Conservation (phyloP, 371 early-diverging fungal genomes). For the Mortierella sp. region DNA sequence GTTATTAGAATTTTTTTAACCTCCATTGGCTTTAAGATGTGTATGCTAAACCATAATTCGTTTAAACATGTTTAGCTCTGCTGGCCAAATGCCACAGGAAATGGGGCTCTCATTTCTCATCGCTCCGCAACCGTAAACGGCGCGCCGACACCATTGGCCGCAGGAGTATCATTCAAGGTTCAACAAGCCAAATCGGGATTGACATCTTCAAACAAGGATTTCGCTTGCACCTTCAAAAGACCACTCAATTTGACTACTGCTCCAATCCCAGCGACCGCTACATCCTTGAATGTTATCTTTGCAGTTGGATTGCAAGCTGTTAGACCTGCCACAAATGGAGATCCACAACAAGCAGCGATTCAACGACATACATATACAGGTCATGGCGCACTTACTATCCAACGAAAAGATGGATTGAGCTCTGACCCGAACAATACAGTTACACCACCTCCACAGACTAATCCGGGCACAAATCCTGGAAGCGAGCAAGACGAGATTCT, state of each 20-base stretch:
- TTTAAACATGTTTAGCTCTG: constrained; percentile 19
- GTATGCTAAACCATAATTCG: background rate
- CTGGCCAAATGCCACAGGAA: constrained; percentile 29
- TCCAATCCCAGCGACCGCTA: constrained; percentile 25
- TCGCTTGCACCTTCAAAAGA: constrained; percentile 40
- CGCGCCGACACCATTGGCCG: background rate
- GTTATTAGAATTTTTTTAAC: background rate
- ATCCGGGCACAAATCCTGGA: too few species aligned
- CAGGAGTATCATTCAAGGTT: constrained; percentile 22
- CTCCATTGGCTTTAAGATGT: too few species aligned
- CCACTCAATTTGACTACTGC: constrained; percentile 21
- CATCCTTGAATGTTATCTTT: constrained; percentile 24
- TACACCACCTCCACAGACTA: background rate
- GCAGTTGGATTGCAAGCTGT: constrained; percentile 23
- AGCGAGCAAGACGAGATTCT: background rate
- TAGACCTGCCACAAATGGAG: background rate
- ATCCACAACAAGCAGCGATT: constrained; percentile 33
- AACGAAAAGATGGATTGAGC: constrained; percentile 24
- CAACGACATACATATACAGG: constrained; percentile 26
- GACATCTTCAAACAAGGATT: constrained; percentile 1
- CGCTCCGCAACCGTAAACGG: constrained; percentile 28
- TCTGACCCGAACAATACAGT: background rate
- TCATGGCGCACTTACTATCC: constrained; percentile 23
- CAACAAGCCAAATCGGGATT: constrained; percentile 22
- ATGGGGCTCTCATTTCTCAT: constrained; percentile 37